Evolutionary conservation across 2,329 filamentous ascomycete genomes (phyloP).

Genomic region (Epichloe hybrida): DNA sequence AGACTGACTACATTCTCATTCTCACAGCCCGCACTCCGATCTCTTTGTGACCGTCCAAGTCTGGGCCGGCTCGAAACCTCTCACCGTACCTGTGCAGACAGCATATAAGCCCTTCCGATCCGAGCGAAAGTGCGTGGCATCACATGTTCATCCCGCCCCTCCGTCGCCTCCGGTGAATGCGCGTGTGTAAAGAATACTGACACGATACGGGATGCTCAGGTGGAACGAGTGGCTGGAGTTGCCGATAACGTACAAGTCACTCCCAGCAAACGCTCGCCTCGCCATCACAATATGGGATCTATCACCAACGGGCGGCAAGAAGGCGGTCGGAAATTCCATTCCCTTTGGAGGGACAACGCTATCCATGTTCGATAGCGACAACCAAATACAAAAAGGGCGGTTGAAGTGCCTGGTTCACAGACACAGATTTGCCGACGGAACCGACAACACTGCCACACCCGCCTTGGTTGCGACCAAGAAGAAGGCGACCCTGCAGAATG

Average conservation of each 20-base stretch:
- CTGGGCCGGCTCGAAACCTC: constrained; percentile 89
- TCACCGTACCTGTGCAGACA: constrained; percentile 86
- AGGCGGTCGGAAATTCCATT: constrained; percentile 61
- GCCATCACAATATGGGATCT: constrained; percentile 94
- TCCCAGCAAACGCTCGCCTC: constrained; percentile 70
- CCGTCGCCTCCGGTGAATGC: neutral
- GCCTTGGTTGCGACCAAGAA: constrained; percentile 44
- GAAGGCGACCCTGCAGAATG: constrained; percentile 36
- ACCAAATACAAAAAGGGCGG: constrained; percentile 78
- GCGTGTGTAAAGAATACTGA: neutral
- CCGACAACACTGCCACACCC: constrained; percentile 67
- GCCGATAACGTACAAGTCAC: constrained; percentile 69
- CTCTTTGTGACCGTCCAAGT: constrained; percentile 87
- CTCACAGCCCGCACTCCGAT: constrained; percentile 59
- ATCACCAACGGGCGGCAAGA: constrained; percentile 61
- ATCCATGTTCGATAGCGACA: constrained; percentile 81
- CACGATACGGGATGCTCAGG: constrained; percentile 22
- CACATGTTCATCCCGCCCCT: neutral
- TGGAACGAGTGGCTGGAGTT: constrained; percentile 97
- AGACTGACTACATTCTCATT: constrained; percentile 13
- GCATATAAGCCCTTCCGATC: constrained; percentile 82
- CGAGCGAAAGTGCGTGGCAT: constrained; percentile 39
- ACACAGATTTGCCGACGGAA: constrained; percentile 71
- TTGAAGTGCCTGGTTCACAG: constrained; percentile 85
- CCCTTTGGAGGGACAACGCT: constrained; percentile 93